Conservation (phyloP, 2,329 filamentous ascomycete genomes). For the Bisporella sp. region DNA sequence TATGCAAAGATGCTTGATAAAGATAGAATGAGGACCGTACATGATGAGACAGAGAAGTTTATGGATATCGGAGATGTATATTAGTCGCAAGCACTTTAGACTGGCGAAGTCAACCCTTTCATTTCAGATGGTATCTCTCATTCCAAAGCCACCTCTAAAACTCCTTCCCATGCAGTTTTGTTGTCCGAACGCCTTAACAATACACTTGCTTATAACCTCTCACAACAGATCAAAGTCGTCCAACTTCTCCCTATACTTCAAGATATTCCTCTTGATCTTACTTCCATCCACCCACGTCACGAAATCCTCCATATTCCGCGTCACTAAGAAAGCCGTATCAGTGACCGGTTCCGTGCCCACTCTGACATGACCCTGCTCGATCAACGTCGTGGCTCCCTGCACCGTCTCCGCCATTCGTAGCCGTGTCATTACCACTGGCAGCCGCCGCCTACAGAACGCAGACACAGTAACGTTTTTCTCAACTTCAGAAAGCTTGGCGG, state of each 20-base stretch:
- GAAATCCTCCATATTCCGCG: slow-evolving; percentile 87
- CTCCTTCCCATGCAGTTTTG: not conserved
- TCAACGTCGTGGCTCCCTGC: slow-evolving; percentile 74
- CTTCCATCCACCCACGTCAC: slow-evolving; percentile 93
- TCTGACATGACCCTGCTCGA: slow-evolving; percentile 90
- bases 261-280: slow-evolving; percentile 94
- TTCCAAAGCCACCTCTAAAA: not conserved
- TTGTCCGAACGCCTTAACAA: not conserved
- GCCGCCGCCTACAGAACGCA: slow-evolving; percentile 73
- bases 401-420: slow-evolving; percentile 89
- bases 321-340: slow-evolving; percentile 84
- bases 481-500: slow-evolving; percentile 70
- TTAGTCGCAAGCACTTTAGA: no score
- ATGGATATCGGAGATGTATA: no score
- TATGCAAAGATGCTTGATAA: no score
- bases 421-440: slow-evolving; percentile 88
- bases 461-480: slow-evolving; percentile 86
- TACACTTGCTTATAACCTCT: slow-evolving; percentile 18
- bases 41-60: no score
- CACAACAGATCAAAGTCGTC: slow-evolving; percentile 91
- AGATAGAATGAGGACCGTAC: no score
- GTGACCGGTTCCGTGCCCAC: slow-evolving; percentile 87
- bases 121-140: not conserved
- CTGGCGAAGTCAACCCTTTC: not conserved
- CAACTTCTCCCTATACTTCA: slow-evolving; percentile 89